A percentile compares a stretch with the other conserved stretches of the same genome.
These are phyloP conservation scores for Discostella pseudostelligera DNA, from an alignment of 108 stramenopile species.

Conservation along the genomic window DNA sequence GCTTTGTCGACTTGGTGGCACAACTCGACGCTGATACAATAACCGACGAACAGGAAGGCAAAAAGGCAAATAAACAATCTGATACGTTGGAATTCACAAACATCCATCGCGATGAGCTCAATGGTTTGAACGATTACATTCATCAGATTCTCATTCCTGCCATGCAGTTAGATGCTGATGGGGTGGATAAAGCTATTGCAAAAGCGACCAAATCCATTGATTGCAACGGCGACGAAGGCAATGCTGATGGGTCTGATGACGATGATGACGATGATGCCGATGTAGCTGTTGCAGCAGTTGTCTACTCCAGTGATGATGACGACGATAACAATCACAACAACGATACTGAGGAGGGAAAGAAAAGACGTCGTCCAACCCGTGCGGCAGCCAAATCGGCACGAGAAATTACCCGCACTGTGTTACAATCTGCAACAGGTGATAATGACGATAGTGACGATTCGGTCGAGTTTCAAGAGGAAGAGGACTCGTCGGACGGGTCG, in stretches of 20 bases:
- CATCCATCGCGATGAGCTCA: slow-evolving; percentile 70
- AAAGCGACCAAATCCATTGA: not conserved
- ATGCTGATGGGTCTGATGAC: slow-evolving; percentile 8
- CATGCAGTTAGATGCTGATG: slow-evolving; percentile 57
- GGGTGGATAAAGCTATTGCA: slow-evolving; percentile 12
- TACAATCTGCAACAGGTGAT: not conserved
- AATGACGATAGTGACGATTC: not conserved
- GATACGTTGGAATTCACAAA: slow-evolving; percentile 72
- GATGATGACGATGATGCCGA: slow-evolving; percentile 33
- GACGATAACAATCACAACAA: slow-evolving; percentile 28
- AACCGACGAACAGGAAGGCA: not conserved
- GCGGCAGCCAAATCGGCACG: slow-evolving; percentile 45
- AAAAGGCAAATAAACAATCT: slow-evolving; percentile 21
- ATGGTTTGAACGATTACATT: slow-evolving; percentile 67
- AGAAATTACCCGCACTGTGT: slow-evolving; percentile 17
- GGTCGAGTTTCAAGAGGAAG: not conserved
- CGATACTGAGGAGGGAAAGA: not conserved
- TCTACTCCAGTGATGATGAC: slow-evolving; percentile 6
- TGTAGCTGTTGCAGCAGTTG: slow-evolving; percentile 10
- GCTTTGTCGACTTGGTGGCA: slow-evolving; percentile 71
- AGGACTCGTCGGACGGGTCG: not conserved
- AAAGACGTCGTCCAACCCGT: slow-evolving; percentile 20
- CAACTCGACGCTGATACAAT: slow-evolving; percentile 3
- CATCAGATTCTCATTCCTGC: slow-evolving; percentile 71
- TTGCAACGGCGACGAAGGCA: slow-evolving; percentile 12